Conservation (phyloP, 371 early-diverging fungal species). For the Nosema bombycis region DNA sequence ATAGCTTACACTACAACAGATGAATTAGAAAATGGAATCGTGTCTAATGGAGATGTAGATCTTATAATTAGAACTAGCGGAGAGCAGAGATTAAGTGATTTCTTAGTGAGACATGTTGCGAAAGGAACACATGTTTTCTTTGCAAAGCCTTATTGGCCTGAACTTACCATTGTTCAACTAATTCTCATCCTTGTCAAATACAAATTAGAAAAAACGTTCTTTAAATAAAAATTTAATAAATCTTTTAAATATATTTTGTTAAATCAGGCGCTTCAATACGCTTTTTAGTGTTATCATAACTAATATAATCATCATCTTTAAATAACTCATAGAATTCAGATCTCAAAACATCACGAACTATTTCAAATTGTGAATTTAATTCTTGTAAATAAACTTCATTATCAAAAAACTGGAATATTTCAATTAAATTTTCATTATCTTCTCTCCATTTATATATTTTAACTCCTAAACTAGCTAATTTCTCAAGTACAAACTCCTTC, state of each 20-base stretch:
- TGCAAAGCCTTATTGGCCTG: constrained; percentile 61
- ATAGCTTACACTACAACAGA: constrained; percentile 88
- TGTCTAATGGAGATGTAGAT: constrained; percentile 67
- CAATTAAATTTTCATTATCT: constrained; percentile 20
- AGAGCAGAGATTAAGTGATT: constrained; percentile 87
- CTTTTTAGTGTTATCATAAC: constrained; percentile 16
- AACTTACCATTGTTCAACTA: constrained; percentile 50
- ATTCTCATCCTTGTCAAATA: constrained; percentile 51
- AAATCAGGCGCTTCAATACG: constrained; percentile 20
- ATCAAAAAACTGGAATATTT: constrained; percentile 10
- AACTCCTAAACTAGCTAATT: constrained; percentile 11
- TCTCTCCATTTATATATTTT: constrained; percentile 34
- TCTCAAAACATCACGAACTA: neutral
- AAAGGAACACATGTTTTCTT: constrained; percentile 49
- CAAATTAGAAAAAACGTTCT: constrained; percentile 47
- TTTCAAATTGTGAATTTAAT: neutral
- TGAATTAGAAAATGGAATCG: constrained; percentile 68
- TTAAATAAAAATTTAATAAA: constrained; percentile 8
- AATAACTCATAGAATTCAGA: constrained; percentile 12
- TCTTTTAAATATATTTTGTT: constrained; percentile 6
- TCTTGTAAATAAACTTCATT: constrained; percentile 9
- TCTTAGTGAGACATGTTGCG: constrained; percentile 81
- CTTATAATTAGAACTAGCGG: constrained; percentile 90
- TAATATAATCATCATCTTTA: neutral
- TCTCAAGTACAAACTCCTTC: constrained; percentile 45